These are phyloP conservation scores for Jaminaea rosea DNA, from an alignment of 1,284 basidiomycete genomes.

Conservation along the genomic window DNA sequence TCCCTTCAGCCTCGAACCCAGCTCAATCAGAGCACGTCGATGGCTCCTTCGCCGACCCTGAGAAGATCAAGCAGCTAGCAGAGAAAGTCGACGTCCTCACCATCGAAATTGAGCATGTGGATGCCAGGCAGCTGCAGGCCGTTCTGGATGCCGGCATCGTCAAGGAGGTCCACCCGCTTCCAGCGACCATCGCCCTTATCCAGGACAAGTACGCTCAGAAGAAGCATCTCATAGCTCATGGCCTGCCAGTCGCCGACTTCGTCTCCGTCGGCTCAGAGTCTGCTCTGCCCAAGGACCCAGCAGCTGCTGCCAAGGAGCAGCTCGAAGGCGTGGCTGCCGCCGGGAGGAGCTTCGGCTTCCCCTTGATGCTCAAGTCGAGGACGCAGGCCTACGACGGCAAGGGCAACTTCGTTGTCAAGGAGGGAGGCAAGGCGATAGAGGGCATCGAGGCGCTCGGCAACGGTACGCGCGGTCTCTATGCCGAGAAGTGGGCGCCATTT, in stretches of 20 bases:
- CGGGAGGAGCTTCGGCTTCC: constrained; percentile 60
- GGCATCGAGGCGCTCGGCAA: constrained; percentile 56
- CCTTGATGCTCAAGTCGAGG: constrained; percentile 91
- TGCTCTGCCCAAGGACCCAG: constrained; percentile 50
- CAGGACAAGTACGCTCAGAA: constrained; percentile 95
- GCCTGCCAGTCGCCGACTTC: constrained; percentile 66
- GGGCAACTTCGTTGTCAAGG: constrained; percentile 74
- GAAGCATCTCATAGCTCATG: constrained; percentile 52
- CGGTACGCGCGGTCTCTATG: constrained; percentile 59
- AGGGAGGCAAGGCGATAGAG: constrained; percentile 53
- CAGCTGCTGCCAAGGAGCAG: constrained; percentile 49
- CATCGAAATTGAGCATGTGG: constrained; percentile 95
- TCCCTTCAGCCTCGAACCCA: constrained; percentile 9
- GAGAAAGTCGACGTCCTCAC: constrained; percentile 78
- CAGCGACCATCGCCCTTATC: constrained; percentile 74
- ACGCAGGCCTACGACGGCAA: constrained; percentile 93
- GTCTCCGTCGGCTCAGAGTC: constrained; percentile 51
- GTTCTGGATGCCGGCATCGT: constrained; percentile 42
- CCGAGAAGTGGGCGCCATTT: constrained; percentile 88
- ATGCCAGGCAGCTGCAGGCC: constrained; percentile 61
- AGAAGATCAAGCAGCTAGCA: constrained; percentile 73
- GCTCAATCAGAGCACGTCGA: constrained; percentile 60
- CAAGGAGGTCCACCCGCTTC: constrained; percentile 68
- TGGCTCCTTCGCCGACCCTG: constrained; percentile 75
- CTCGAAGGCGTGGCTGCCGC: constrained; percentile 19